A percentile compares a stretch with the other conserved stretches of the same genome.
These are phyloP conservation scores for Fulvia fulva DNA, from an alignment of 2,329 filamentous ascomycete species.

Conservation along the genomic window DNA sequence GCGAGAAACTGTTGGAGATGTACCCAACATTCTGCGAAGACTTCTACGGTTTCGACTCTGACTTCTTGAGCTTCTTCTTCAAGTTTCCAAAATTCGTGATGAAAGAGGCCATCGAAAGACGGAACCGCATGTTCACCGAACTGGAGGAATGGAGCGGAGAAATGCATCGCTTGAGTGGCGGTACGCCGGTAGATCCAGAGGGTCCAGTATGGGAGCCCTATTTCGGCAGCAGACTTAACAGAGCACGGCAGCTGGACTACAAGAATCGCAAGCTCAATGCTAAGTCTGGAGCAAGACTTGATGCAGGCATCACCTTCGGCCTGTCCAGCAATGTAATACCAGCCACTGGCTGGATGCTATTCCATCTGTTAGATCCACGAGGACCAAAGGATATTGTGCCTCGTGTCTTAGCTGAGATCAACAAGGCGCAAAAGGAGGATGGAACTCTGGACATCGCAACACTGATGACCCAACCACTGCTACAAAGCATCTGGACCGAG, in stretches of 20 bases:
- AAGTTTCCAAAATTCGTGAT: slow-evolving; percentile 26
- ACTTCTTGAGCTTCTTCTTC: slow-evolving; percentile 31
- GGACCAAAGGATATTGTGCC: slow-evolving; percentile 23
- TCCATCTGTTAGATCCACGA: slow-evolving; percentile 30
- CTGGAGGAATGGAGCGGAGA: slow-evolving; percentile 26
- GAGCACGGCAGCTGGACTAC: slow-evolving; percentile 29
- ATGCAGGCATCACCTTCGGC: slow-evolving; percentile 33
- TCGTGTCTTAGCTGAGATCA: slow-evolving; percentile 29
- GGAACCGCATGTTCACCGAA: slow-evolving; percentile 25
- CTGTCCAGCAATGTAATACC: slow-evolving; percentile 33
- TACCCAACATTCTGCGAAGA: slow-evolving; percentile 29
- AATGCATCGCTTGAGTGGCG: slow-evolving; percentile 25
- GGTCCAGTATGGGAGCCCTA: slow-evolving; percentile 28
- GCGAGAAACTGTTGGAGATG: slow-evolving; percentile 28
- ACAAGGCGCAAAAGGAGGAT: slow-evolving; percentile 19
- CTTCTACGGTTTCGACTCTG: slow-evolving; percentile 30
- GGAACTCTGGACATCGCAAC: slow-evolving; percentile 27
- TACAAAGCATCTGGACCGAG: slow-evolving; percentile 35
- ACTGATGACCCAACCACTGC: slow-evolving; percentile 30
- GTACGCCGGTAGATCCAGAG: slow-evolving; percentile 25
- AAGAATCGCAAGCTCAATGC: slow-evolving; percentile 20
- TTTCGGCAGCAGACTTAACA: slow-evolving; percentile 29
- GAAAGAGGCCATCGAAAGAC: slow-evolving; percentile 19
- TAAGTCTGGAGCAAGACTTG: slow-evolving; percentile 22
- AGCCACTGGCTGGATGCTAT: slow-evolving; percentile 33